Evolutionary conservation across 441 rosid genomes (phyloP).

Genomic region (Populus trichocarpa): DNA sequence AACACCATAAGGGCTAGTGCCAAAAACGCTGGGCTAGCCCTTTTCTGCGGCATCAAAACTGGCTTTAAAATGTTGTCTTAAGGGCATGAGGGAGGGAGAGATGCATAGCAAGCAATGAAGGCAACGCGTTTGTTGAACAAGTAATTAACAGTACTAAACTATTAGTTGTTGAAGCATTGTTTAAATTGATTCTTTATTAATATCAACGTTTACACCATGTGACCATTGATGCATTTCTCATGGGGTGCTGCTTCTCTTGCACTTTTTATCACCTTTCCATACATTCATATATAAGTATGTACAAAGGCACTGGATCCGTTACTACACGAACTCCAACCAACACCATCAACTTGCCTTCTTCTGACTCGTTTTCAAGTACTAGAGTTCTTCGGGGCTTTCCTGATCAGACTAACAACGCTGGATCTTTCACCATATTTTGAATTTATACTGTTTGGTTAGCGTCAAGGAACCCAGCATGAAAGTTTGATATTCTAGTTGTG

Average conservation of each 20-base stretch:
- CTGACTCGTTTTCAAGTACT: not conserved
- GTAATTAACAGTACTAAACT: no score
- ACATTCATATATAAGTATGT: conserved; percentile 26
- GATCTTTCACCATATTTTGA: not conserved
- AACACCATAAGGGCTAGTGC: conserved; percentile 25
- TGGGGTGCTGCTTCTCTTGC: conserved; percentile 47
- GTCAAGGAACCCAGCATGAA: not conserved
- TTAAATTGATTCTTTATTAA: conserved; percentile 29
- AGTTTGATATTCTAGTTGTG: not conserved
- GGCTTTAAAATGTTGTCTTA: conserved; percentile 48
- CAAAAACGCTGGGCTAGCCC: conserved; percentile 54
- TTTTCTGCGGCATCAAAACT: conserved; percentile 57
- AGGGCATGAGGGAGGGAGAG: not conserved
- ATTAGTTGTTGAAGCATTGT: no score
- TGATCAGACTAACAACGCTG: not conserved
- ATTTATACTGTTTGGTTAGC: conserved; percentile 11
- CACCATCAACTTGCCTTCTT: not conserved
- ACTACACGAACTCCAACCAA: conserved; percentile 19
- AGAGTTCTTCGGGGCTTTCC: not conserved
- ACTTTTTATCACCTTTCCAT: conserved; percentile 22
- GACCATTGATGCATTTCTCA: conserved; percentile 59
- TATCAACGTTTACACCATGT: conserved; percentile 73
- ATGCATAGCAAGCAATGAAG: conserved; percentile 14
- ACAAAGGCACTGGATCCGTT: conserved; percentile 32
- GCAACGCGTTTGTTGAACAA: conserved; percentile 24